phyloP scores from a whole-genome alignment of 2,329 filamentous ascomycete genomes.

The Dactylonectria macrodidyma region DNA sequence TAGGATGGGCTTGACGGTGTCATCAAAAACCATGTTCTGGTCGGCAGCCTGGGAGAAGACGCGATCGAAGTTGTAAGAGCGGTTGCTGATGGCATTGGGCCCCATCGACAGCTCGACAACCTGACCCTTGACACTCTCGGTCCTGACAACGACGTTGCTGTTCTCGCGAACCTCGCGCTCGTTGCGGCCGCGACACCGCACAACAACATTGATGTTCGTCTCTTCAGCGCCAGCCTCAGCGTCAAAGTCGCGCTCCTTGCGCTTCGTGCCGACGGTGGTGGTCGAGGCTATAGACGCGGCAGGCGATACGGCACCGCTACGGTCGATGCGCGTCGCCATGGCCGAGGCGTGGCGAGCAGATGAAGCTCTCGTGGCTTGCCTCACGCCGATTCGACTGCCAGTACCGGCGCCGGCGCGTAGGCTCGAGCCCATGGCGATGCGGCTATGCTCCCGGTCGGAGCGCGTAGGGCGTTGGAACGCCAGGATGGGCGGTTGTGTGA shows the following conservation, averaged over 20 bases:
- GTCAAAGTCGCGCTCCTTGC: conserved; percentile 90
- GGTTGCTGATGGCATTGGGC: conserved; percentile 92
- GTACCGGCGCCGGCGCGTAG: conserved; percentile 46
- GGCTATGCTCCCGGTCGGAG: conserved; percentile 56
- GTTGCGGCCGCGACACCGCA: conserved; percentile 92
- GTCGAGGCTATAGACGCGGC: conserved; percentile 76
- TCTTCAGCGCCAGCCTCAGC: conserved; percentile 76
- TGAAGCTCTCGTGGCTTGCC: conserved; percentile 44
- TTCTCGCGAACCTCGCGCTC: conserved; percentile 95
- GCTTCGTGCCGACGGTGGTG: conserved; percentile 76
- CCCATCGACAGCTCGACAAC: conserved; percentile 92
- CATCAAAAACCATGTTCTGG: conserved; percentile 94
- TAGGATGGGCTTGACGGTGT: conserved; percentile 92
- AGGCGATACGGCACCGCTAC: conserved; percentile 73
- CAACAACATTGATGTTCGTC: conserved; percentile 98
- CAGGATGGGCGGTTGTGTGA: conserved; percentile 48
- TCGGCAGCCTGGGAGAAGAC: conserved; percentile 97
- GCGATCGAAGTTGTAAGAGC: conserved; percentile 96
- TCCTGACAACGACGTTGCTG: conserved; percentile 90
- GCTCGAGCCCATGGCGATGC: conserved; percentile 53
- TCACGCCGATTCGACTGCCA: conserved; percentile 44
- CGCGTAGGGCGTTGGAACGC: conserved; percentile 54
- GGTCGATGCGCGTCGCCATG: conserved; percentile 42
- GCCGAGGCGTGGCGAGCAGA: conserved; percentile 44
- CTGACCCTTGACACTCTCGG: conserved; percentile 90